Percentiles rank a stretch among this genome's conserved stretches.
Conservation (phyloP, 441 rosid species). For the Adansonia madagascariensis region DNA sequence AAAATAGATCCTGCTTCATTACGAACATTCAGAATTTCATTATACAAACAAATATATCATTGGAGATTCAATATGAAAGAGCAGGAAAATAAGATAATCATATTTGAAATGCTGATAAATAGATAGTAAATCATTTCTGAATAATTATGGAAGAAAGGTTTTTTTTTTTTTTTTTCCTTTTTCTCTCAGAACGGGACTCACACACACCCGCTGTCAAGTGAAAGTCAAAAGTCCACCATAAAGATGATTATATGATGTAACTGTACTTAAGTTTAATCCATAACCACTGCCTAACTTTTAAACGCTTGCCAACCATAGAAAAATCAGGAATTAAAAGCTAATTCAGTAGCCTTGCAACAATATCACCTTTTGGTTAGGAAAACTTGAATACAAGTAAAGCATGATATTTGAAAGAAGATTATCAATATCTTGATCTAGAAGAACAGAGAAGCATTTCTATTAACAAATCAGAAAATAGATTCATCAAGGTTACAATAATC, state of each 20-base stretch:
- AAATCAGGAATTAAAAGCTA: background rate
- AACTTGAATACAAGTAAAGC: background rate
- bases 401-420: background rate
- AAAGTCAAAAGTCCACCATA: conserved; percentile 8
- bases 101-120: background rate
- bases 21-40: background rate
- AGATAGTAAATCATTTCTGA: background rate
- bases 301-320: background rate
- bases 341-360: background rate
- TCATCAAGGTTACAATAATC: background rate
- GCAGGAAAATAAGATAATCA: conserved; percentile 1
- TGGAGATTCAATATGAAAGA: background rate
- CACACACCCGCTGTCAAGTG: background rate
- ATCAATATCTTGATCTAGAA: conserved; percentile 19
- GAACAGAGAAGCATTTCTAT: conserved; percentile 11
- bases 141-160: background rate
- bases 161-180: background rate
- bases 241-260: background rate
- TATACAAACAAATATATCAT: background rate
- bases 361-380: background rate
- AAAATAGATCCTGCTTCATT: background rate
- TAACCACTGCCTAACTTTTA: background rate
- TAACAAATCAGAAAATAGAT: conserved; percentile 9
- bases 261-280: background rate
- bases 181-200: background rate